Evolutionary conservation across 139 green algal species (phyloP), one percentile per base, ranked within the genome.

Genomic region (Nannochloris sp.): DNA sequence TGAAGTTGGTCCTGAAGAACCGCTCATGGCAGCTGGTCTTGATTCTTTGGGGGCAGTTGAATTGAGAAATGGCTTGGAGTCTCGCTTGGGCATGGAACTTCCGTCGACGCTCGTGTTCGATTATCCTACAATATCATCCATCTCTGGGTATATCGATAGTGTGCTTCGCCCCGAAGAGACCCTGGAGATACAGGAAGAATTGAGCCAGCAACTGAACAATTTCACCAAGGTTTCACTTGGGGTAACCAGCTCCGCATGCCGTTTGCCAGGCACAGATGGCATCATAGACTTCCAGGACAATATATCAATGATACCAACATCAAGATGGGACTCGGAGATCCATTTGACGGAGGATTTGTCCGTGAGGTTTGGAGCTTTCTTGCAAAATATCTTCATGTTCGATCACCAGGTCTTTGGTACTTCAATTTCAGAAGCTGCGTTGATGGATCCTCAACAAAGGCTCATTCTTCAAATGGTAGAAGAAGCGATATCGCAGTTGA

Each of bases 21-120:
- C 87, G 1, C 71, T 93, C 18, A 85, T 91, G 76, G 80, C 70
- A 9, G 74, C 79, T 12, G 87, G 86, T 5, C 51, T 95, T 34
- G 87, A 93, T 76, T 89, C 78, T 6, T 69, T 92, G 57, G 78
- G 80, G 2, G 75, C 81, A 4, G 83, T 91, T 46, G 86, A 95
- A 81, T 78, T 93, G 64, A 70, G 81, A 25, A 87, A 90, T 66
- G 71, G 67, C 3, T 72, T 92, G 25, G 70, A 64, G 19, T 16
- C 31, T 31, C 43, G 48, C 18, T 53, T 80, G 9, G 59, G 48
- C 0, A 10, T 70, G 12, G 62, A 70, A 10, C 58, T 81, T 25
- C 69, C 76, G 4, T 56, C 59, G 44, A 86, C 79, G 1, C 11
- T 81, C 15, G 67, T 90, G 15, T 95, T 92, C 61, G 87, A 95